A percentile compares a stretch with the other conserved stretches of the same genome.
Evolutionary conservation across 176 grass and related monocot genomes (phyloP).

Genomic region (Musa troglodytarum): DNA sequence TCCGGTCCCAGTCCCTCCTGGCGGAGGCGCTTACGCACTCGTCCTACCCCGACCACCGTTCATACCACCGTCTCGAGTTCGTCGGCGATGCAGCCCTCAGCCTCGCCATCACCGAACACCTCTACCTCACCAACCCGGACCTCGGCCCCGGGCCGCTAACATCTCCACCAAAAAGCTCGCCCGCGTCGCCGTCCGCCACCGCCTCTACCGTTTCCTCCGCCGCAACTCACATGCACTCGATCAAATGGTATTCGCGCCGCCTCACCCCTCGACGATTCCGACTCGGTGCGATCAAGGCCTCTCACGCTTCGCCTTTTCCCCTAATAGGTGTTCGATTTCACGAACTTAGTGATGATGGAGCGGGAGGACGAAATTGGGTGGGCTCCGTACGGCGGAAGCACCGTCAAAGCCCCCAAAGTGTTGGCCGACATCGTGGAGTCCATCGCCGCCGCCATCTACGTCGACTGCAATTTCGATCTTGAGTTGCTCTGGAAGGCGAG

Average conservation of each 20-base stretch:
- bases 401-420: slow-evolving; percentile 57
- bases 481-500: slow-evolving; percentile 16
- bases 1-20: slow-evolving; percentile 41
- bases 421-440: slow-evolving; percentile 74
- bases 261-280: background rate
- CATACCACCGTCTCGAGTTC: slow-evolving; percentile 79
- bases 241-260: slow-evolving; percentile 19
- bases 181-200: slow-evolving; percentile 48
- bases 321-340: slow-evolving; percentile 52
- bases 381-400: slow-evolving; percentile 41
- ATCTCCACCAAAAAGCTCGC: slow-evolving; percentile 75
- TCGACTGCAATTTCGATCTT: slow-evolving; percentile 74
- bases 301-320: background rate
- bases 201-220: slow-evolving; percentile 47
- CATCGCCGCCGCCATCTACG: slow-evolving; percentile 56
- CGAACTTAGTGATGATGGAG: slow-evolving; percentile 37
- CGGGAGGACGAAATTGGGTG: slow-evolving; percentile 21
- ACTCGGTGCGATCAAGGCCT: background rate
- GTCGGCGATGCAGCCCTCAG: slow-evolving; percentile 56
- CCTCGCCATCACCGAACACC: slow-evolving; percentile 46
- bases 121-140: slow-evolving; percentile 39
- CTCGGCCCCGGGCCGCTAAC: slow-evolving; percentile 53
- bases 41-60: slow-evolving; percentile 27
- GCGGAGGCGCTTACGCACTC: slow-evolving; percentile 68
- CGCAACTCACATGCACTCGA: slow-evolving; percentile 54